Evolutionary conservation across 2,329 filamentous ascomycete species (phyloP).

Genomic region (Penicillium sp.): DNA sequence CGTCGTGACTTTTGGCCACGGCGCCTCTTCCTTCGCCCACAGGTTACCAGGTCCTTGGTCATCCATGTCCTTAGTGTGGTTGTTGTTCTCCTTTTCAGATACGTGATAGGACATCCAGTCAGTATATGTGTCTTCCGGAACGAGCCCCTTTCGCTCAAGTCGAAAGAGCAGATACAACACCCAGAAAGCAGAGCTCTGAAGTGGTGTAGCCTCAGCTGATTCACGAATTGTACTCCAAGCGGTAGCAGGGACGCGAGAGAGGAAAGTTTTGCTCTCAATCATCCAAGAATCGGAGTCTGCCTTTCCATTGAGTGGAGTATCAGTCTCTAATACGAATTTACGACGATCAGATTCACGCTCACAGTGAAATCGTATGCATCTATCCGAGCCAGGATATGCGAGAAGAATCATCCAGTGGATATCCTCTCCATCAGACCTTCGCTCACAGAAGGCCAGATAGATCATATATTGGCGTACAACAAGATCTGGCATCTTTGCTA

Average conservation of each 20-base stretch:
- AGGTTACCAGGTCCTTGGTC: background rate
- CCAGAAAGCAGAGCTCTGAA: background rate
- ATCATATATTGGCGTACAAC: background rate
- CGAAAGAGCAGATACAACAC: background rate
- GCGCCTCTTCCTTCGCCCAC: background rate
- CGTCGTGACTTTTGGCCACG: no score
- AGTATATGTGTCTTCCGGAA: background rate
- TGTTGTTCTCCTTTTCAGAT: background rate
- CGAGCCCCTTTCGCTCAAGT: background rate
- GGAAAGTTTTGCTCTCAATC: background rate
- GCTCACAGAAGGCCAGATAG: background rate
- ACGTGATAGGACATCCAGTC: background rate
- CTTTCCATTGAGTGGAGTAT: background rate
- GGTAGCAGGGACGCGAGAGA: background rate
- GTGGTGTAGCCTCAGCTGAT: background rate
- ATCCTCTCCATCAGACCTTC: background rate
- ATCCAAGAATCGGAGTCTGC: background rate
- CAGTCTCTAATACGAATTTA: background rate
- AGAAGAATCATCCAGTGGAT: background rate
- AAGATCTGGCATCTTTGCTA: background rate
- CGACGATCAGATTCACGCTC: background rate
- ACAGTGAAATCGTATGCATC: background rate
- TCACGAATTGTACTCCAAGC: background rate
- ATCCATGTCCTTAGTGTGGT: background rate
- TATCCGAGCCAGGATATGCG: background rate